A percentile compares a stretch with the other conserved stretches of the same genome.
These are phyloP conservation scores for Linderniella brevidens DNA, from an alignment of 257 asterid species.

Conservation along the genomic window DNA sequence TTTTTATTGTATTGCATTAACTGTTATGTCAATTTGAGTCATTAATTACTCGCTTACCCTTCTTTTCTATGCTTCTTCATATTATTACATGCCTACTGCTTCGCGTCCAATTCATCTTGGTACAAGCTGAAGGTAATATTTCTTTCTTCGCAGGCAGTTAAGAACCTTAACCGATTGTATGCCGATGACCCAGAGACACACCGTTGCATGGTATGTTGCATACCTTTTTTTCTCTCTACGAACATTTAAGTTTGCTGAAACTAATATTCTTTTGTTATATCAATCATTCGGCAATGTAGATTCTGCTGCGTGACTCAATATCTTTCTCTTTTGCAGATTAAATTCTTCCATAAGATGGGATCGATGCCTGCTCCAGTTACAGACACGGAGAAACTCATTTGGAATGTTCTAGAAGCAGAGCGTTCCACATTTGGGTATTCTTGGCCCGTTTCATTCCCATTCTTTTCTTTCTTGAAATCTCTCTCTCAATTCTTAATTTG, in stretches of 20 bases:
- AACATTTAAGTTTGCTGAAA: background rate
- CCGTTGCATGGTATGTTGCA: conserved; percentile 64
- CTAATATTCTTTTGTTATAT: too few relatives aligned
- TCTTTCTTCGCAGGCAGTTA: conserved; percentile 52
- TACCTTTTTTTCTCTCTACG: conserved; percentile 5
- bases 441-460: too few relatives aligned
- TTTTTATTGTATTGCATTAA: too few relatives aligned
- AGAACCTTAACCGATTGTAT: conserved; percentile 66
- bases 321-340: conserved; percentile 34
- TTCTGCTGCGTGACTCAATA: too few relatives aligned
- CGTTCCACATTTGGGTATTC: conserved; percentile 55
- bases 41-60: too few relatives aligned
- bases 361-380: conserved; percentile 58
- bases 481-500: background rate
- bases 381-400: conserved; percentile 57
- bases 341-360: conserved; percentile 63
- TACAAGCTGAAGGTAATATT: conserved; percentile 7
- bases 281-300: too few relatives aligned
- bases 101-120: conserved; percentile 6
- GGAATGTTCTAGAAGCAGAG: conserved; percentile 76
- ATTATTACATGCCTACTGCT: conserved; percentile 2
- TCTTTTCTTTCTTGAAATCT: background rate
- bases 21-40: too few relatives aligned
- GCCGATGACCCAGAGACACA: conserved; percentile 66
- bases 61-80: background rate